Base-by-base conservation (phyloP, 2,329 filamentous ascomycete species). In the Hypoxylon sp. region DNA sequence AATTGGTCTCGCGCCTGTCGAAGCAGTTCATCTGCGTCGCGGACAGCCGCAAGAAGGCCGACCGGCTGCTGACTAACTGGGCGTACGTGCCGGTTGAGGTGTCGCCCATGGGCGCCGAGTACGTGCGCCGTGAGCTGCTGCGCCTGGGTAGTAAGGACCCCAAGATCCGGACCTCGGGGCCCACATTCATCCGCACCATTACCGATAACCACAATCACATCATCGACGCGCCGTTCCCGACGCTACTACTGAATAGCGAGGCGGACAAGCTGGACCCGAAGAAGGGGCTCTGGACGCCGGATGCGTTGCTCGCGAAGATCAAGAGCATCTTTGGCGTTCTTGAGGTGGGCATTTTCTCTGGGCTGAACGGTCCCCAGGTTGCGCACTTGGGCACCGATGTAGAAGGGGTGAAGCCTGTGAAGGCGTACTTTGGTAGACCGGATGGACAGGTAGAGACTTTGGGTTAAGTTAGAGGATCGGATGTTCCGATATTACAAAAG, bases 391-490 rank as follows among this genome's bases (percentile, higher is more conserved):
- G 86, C 64, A 85, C 89, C 70, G 81, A 85, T 75, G 94, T 93
- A 0, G 93, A 98, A 82, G 94, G 93, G 0, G 94, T 98, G 82
- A 97, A 95, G 82, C 96, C 96, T 0, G 87, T 98, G 11, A 94
- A 94, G 28, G 94, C 93, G 23, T 99, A 98, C 82, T 99, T 98
- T 81, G 96, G 96, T 36, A 92, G 96, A 89, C 87, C 91, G 48
- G 92, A 93, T 76, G 92, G 92, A 2, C 84, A 83, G 10, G 90
- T 92, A 13, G 82, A 90, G 74, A 78, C 72, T 2, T 63, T 74
- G 43, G 75, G 70, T 38, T 76, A 11, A 19, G 10, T 34, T 10
- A 43, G 7, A 25, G 14, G n/a, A 14, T 34, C 34, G 17, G 45
- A 41, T 30, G 14, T 53, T 50, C 36, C 19, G 28, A n/a, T 34